Base-by-base conservation (phyloP, 768 basidiomycete species). In the Sporobolomyces phaffii region DNA sequence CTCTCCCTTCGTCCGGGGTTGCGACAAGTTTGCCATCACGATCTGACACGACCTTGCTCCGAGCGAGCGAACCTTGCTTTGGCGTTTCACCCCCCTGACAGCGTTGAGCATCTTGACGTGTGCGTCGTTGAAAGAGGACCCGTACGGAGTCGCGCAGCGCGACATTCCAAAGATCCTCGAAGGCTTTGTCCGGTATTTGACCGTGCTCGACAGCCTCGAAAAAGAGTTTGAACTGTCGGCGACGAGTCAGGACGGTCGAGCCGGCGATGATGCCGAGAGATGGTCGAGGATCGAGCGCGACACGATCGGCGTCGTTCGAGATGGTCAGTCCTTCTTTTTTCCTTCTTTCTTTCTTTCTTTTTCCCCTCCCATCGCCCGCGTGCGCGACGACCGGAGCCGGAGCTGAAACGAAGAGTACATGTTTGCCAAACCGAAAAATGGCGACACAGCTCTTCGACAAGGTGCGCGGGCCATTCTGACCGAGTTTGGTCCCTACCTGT, bases 111-210 rank as follows among this genome's bases (percentile, higher is more conserved):
- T 82, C 53, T 79, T 91, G 11, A 81, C 83, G 10, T 87, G 85
- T 64, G 84, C 86, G 0, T 91, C 90, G 6, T 78, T 92, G 18
- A 80, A 81, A 1, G 91, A 91, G 76, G 90, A 93, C 78, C 81
- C 82, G 24, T 91, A 86, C 74, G 90, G 90, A 26, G 83, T 86
- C 38, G 88, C 91, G 17, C 91, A 92, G 75, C 81, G 87, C 15
- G 91, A 92, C 74, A 88, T 90, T 24, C 87, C 90, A 0, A 85
- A 84, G 65, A 84, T 90, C 33, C 76, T 93, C 4, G 90, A 93
- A 76, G 87, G 87, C 0, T 79, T 91, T 69, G 75, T 87, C 17
- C 82, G 82, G 0, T 87, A 86, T 79, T 80, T 90, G 24, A 75
- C 77, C 2, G 87, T 84, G 1, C 77, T 90, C 24, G 89, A 91